Conservation (phyloP, 1,284 basidiomycete species). For the Fistulina hepatica region DNA sequence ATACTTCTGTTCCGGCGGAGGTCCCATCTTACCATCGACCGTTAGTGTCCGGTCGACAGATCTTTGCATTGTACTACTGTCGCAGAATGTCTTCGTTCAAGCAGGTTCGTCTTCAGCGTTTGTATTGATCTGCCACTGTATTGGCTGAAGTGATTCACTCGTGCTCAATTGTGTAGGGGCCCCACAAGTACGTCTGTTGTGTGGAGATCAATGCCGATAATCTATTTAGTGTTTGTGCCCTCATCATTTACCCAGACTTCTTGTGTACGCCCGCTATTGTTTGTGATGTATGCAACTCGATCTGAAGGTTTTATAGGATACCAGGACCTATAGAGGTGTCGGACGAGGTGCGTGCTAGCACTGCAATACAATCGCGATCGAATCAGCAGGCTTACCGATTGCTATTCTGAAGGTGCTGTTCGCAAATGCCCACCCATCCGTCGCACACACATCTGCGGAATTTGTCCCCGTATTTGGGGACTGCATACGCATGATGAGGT, state of each 20-base stretch:
- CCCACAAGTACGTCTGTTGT: constrained; percentile 49
- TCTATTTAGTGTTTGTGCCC: constrained; percentile 10
- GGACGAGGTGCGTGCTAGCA: constrained; percentile 48
- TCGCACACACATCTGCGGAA: constrained; percentile 86
- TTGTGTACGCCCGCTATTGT: constrained; percentile 40
- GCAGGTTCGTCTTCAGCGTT: no score
- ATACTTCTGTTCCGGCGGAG: no score
- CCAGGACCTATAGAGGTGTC: constrained; percentile 78
- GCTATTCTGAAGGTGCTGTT: constrained; percentile 31
- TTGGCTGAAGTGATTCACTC: no score
- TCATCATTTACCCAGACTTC: constrained; percentile 32
- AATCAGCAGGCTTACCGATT: constrained; percentile 7
- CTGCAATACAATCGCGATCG: neutral
- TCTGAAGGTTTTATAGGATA: constrained; percentile 34
- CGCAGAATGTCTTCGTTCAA: no score
- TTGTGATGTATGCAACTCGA: constrained; percentile 7
- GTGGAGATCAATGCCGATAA: constrained; percentile 6
- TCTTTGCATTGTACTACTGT: no score
- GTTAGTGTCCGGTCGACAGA: no score
- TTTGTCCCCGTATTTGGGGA: constrained; percentile 90
- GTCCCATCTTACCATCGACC: no score
- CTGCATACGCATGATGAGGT: constrained; percentile 79
- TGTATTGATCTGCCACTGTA: no score
- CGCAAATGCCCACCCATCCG: constrained; percentile 80
- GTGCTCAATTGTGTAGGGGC: no score